These are phyloP conservation scores for Phytopythium boreale DNA, from an alignment of 352 stramenopile genomes.

Conservation along the genomic window DNA sequence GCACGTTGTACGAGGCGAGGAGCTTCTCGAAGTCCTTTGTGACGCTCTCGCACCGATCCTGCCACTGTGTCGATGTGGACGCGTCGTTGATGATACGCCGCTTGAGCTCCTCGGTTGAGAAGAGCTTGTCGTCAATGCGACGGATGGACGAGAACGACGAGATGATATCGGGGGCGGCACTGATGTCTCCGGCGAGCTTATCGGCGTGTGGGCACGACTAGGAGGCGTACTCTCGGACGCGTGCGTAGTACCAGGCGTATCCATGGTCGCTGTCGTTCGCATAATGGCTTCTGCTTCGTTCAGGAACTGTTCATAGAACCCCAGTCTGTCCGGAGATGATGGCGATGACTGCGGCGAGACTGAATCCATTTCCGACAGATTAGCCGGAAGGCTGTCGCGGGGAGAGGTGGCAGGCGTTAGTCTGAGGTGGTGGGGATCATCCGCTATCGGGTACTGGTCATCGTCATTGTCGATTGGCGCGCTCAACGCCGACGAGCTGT, in stretches of 20 bases:
- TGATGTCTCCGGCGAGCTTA: neutral
- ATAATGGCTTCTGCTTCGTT: neutral
- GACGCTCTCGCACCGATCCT: constrained; percentile 22
- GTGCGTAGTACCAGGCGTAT: neutral
- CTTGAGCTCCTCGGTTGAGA: neutral
- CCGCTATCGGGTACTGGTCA: neutral
- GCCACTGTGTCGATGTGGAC: constrained; percentile 18
- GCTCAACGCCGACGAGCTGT: neutral
- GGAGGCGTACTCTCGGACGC: neutral
- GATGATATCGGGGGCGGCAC: neutral
- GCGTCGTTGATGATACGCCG: constrained; percentile 14
- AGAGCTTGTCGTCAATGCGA: neutral
- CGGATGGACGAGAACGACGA: neutral
- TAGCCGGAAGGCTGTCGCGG: neutral
- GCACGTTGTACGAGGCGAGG: constrained; percentile 22
- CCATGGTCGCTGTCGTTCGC: neutral
- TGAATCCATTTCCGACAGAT: neutral
- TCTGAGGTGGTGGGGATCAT: neutral
- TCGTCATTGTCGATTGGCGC: neutral
- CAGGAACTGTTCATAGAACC: constrained; percentile 4
- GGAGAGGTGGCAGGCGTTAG: neutral
- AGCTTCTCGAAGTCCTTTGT: constrained; percentile 22
- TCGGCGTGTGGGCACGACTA: neutral
- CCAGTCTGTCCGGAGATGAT: neutral
- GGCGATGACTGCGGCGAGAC: neutral